phyloP scores from a whole-genome alignment of 1,284 basidiomycete genomes.

The Leucocoprinus gongylophorus region DNA sequence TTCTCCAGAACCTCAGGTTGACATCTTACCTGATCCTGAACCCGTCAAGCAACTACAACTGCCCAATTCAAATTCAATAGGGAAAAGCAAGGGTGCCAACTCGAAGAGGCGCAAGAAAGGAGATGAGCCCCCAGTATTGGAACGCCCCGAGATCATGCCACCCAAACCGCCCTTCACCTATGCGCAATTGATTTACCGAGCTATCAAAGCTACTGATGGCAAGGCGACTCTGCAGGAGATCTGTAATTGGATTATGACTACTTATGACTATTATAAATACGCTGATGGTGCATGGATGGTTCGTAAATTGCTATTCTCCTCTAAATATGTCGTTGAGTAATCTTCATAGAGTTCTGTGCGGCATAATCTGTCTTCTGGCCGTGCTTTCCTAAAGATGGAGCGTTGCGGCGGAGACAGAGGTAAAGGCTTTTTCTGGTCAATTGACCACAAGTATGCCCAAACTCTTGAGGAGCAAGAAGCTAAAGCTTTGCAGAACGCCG shows the following conservation, averaged over 20 bases:
- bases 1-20: slow-evolving; percentile 27
- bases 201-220: slow-evolving; percentile 72
- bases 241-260: slow-evolving; percentile 84
- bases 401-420: slow-evolving; percentile 79
- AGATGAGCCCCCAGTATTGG: slow-evolving; percentile 37
- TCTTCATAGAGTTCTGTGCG: slow-evolving; percentile 75
- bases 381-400: slow-evolving; percentile 82
- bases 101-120: slow-evolving; percentile 71
- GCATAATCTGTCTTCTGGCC: slow-evolving; percentile 85
- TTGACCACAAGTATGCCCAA: slow-evolving; percentile 68
- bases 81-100: slow-evolving; percentile 40
- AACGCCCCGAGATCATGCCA: slow-evolving; percentile 66
- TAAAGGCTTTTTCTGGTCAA: slow-evolving; percentile 86
- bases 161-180: slow-evolving; percentile 74
- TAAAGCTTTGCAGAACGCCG: slow-evolving; percentile 37
- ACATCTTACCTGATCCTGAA: slow-evolving; percentile 27
- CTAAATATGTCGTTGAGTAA: slow-evolving; percentile 13
- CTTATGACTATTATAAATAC: slow-evolving; percentile 84
- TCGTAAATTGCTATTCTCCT: slow-evolving; percentile 24
- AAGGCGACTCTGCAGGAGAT: slow-evolving; percentile 90
- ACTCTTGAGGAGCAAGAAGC: slow-evolving; percentile 62
- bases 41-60: slow-evolving; percentile 28
- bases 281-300: slow-evolving; percentile 88
- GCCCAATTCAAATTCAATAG: slow-evolving; percentile 56
- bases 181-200: slow-evolving; percentile 71